Percentiles rank a stretch among this genome's conserved stretches.
Conservation (phyloP, 1,139 yeast species). For the Pneumocystis wakefieldiae region DNA sequence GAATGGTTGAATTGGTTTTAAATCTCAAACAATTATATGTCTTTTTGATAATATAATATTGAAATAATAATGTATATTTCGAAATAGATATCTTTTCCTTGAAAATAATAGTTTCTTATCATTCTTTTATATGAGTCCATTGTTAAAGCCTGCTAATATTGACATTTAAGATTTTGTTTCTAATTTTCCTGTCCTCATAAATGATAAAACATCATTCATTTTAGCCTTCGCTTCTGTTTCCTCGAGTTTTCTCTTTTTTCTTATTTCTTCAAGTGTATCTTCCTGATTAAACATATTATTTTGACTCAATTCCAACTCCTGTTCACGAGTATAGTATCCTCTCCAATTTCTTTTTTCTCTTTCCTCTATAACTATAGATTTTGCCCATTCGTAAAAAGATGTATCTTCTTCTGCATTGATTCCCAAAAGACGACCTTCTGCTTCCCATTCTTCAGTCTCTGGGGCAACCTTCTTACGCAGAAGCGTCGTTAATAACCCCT, state of each 20-base stretch:
- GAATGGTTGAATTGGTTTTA: too few relatives aligned
- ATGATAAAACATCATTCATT: neutral
- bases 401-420: neutral
- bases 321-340: neutral
- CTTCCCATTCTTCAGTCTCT: constrained; percentile 70
- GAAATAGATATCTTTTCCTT: too few relatives aligned
- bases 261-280: neutral
- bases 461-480: constrained; percentile 76
- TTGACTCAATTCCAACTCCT: neutral
- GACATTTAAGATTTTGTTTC: neutral
- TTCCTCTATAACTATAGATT: neutral
- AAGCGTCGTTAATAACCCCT: constrained; percentile 65
- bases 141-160: too few relatives aligned
- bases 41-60: too few relatives aligned
- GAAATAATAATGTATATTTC: too few relatives aligned
- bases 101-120: too few relatives aligned
- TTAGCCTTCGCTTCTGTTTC: neutral
- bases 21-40: too few relatives aligned
- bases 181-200: neutral
- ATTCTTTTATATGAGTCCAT: too few relatives aligned
- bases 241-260: neutral
- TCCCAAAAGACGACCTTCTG: neutral
- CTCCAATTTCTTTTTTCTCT: neutral
- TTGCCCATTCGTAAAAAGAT: neutral
- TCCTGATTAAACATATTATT: neutral